These are phyloP conservation scores for Bullera alba DNA, from an alignment of 768 basidiomycete species.

Conservation along the genomic window DNA sequence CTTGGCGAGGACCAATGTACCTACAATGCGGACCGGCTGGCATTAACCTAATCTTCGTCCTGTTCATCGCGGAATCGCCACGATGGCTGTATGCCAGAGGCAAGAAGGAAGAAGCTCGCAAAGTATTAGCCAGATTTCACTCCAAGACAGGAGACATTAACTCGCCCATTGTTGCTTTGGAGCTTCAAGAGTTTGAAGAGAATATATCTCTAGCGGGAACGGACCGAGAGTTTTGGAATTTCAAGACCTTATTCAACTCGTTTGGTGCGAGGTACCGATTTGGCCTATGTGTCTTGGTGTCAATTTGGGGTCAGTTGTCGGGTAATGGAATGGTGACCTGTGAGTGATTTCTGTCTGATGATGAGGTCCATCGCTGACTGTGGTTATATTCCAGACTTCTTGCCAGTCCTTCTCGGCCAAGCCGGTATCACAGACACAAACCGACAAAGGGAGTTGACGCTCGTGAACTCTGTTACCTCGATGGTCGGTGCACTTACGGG, in stretches of 20 bases:
- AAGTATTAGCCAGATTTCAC: conserved; percentile 53
- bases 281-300: conserved; percentile 54
- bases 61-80: conserved; percentile 55
- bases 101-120: conserved; percentile 48
- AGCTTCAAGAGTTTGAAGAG: conserved; percentile 56
- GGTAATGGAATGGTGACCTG: conserved; percentile 51
- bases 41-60: conserved; percentile 51
- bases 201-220: conserved; percentile 50
- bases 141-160: conserved; percentile 50
- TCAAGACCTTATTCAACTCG: conserved; percentile 53
- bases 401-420: conserved; percentile 32
- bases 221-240: conserved; percentile 53
- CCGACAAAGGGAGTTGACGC: conserved; percentile 50
- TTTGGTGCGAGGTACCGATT: conserved; percentile 52
- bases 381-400: conserved; percentile 25
- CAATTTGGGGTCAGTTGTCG: conserved; percentile 48
- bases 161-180: conserved; percentile 53
- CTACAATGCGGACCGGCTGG: conserved; percentile 53
- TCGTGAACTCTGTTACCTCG: conserved; percentile 55
- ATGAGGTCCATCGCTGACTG: conserved; percentile 4
- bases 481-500: conserved; percentile 48
- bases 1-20: conserved; percentile 50
- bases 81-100: conserved; percentile 51
- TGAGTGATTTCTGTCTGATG: background rate
- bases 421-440: conserved; percentile 45